Conservation (phyloP, 2,329 filamentous ascomycete species). For the Cladophialophora immunda region DNA sequence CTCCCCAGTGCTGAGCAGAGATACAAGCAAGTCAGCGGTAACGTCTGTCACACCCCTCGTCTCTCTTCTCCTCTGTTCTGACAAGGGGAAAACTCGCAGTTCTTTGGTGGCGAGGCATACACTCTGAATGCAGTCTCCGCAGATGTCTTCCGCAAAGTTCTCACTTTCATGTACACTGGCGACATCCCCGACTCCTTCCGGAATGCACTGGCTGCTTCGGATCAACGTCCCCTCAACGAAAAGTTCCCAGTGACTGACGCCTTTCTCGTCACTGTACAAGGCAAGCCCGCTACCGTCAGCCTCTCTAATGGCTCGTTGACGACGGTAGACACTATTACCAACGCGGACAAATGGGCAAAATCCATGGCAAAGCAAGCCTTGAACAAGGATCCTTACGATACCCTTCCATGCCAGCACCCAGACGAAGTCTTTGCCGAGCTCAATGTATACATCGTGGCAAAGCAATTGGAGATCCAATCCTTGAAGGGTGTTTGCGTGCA, state of each 20-base stretch:
- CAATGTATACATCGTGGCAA: slow-evolving; percentile 19
- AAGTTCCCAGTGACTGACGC: slow-evolving; percentile 14
- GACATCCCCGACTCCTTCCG: slow-evolving; percentile 9
- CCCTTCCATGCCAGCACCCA: slow-evolving; percentile 4
- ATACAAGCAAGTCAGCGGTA: slow-evolving; percentile 16
- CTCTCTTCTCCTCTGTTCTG: not conserved
- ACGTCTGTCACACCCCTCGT: not conserved
- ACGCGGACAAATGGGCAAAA: slow-evolving; percentile 20
- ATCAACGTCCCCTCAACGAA: not conserved
- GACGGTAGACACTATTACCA: slow-evolving; percentile 16
- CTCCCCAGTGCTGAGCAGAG: slow-evolving; percentile 9
- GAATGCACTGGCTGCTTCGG: not conserved
- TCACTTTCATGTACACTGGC: slow-evolving; percentile 25
- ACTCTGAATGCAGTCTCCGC: slow-evolving; percentile 14
- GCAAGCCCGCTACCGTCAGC: not conserved
- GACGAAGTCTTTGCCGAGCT: slow-evolving; percentile 19
- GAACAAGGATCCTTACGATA: slow-evolving; percentile 17
- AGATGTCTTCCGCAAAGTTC: slow-evolving; percentile 20
- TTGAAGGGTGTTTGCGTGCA: slow-evolving; percentile 11
- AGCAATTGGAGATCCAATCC: slow-evolving; percentile 15
- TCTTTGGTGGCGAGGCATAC: slow-evolving; percentile 22
- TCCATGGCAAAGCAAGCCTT: slow-evolving; percentile 15
- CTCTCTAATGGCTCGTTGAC: not conserved
- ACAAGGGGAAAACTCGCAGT: slow-evolving; percentile 15
- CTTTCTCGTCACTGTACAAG: slow-evolving; percentile 17